Conservation (phyloP, 768 basidiomycete species). For the Suillus spraguei region DNA sequence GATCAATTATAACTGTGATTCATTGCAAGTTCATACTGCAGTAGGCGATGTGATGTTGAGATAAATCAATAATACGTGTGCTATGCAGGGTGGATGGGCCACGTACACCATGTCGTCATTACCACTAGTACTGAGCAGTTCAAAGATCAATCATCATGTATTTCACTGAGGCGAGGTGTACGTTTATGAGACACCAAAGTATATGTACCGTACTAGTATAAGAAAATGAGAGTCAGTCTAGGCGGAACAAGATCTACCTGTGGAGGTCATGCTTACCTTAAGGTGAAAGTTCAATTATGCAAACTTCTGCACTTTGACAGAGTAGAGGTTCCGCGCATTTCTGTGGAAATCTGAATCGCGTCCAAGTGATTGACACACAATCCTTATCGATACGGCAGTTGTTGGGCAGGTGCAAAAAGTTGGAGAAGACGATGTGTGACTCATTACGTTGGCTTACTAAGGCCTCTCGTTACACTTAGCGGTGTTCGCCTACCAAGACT, state of each 20-base stretch:
- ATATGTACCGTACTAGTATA: constrained; percentile 73
- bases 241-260: neutral
- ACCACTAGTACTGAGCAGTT: constrained; percentile 55
- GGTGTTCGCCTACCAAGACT: neutral
- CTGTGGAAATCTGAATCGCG: neutral
- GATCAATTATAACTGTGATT: constrained; percentile 53
- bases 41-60: neutral
- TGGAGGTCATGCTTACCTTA: neutral
- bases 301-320: constrained; percentile 95
- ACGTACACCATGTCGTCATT: constrained; percentile 98
- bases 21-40: constrained; percentile 93
- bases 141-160: constrained; percentile 99
- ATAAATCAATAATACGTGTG: neutral
- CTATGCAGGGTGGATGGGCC: neutral
- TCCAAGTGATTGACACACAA: neutral
- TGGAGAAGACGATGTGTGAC: neutral
- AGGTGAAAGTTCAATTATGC: constrained; percentile 38
- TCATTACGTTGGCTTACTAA: neutral
- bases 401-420: neutral
- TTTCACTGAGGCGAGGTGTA: constrained; percentile 59
- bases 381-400: neutral
- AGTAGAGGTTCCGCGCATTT: constrained; percentile 49
- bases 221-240: constrained; percentile 66
- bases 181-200: neutral
- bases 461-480: neutral